A percentile compares a stretch with the other conserved stretches of the same genome.
phyloP scores from a whole-genome alignment of 2,329 filamentous ascomycete genomes.

The Alternaria arbusti region DNA sequence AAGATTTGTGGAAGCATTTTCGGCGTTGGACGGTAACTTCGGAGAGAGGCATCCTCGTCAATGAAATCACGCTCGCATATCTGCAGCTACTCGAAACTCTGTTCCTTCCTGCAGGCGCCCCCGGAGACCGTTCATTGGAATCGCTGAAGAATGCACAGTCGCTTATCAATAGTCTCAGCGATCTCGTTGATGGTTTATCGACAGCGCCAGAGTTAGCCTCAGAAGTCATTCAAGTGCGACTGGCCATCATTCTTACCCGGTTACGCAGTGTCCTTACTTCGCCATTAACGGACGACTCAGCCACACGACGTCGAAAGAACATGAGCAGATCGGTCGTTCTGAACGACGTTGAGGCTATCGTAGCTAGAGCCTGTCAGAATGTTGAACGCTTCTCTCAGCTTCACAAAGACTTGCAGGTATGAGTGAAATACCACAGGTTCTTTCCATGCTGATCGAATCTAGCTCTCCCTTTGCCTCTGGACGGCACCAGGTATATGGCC shows the following conservation, averaged over 20 bases:
- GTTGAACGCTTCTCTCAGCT: conserved; percentile 21
- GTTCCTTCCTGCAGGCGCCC: conserved; percentile 5
- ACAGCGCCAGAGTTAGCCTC: conserved; percentile 24
- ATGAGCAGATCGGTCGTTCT: conserved; percentile 10
- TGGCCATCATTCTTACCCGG: conserved; percentile 32
- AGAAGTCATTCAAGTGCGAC: conserved; percentile 27
- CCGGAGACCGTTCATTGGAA: conserved; percentile 8
- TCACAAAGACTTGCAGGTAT: conserved; percentile 43
- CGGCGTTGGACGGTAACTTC: conserved; percentile 23
- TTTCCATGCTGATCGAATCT: conserved; percentile 7
- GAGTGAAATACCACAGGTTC: background rate
- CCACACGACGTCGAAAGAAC: background rate
- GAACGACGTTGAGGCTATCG: conserved; percentile 22
- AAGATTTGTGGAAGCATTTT: conserved; percentile 34
- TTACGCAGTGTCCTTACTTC: conserved; percentile 17
- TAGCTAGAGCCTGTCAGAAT: conserved; percentile 30
- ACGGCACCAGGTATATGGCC: conserved; percentile 37
- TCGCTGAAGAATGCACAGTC: conserved; percentile 30
- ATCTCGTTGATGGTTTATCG: conserved; percentile 25
- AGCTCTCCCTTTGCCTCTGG: conserved; percentile 46
- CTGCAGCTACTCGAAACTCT: conserved; percentile 31
- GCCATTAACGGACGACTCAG: background rate
- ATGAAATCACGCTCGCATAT: conserved; percentile 29
- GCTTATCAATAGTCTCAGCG: conserved; percentile 24
- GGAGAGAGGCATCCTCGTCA: conserved; percentile 17